Evolutionary conservation across 2,329 filamentous ascomycete species (phyloP), one percentile per base, ranked within the genome.

Genomic region (Verticillium alfalfae): DNA sequence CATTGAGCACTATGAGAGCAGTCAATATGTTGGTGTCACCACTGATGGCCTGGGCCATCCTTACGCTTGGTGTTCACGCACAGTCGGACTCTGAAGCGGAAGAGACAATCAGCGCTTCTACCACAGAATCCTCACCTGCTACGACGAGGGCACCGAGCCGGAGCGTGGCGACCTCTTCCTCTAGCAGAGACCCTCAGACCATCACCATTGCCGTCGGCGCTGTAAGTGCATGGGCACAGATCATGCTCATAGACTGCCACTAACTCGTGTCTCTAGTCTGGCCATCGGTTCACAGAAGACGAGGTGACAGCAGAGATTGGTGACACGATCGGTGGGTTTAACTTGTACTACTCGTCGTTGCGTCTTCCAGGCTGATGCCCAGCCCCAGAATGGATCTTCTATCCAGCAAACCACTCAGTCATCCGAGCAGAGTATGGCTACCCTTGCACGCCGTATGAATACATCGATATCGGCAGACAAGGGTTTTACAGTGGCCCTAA

Each of bases 381-480:
- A 63, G 57, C 58, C 26, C 12, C 59, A 77, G 79, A 83, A 64
- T 90, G 85, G 71, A 76, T 81, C 54, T 89, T 90, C 68, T 88
- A 84, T 66, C 85, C 87, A 1, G 78, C 78, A 26, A 86, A 84
- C 59, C 87, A 90, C 68, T 87, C 85, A 3, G 83, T 90, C n/a
- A 83, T 84, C 9, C 79, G 84, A 58, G 82, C 86, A 38, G 84
- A 81, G 57, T 89, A 81, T 66, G 72, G 76, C 2, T 75, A 77
- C n/a, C 85, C 88, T 45, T 91, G 88, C 63, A 81, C 88, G 54
- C 87, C 88, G 0, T 88, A 85, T 62, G 82, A 86, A 59, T 77
- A 82, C 59, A 76, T 81, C 57, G 76, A 78, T 0, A 64, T 77
- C 57, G 78, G 83, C 34, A 73, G 79, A 38, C 65, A 77, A 7